Base-by-base conservation (phyloP, 139 green algal species). In the Gonium pectorale region DNA sequence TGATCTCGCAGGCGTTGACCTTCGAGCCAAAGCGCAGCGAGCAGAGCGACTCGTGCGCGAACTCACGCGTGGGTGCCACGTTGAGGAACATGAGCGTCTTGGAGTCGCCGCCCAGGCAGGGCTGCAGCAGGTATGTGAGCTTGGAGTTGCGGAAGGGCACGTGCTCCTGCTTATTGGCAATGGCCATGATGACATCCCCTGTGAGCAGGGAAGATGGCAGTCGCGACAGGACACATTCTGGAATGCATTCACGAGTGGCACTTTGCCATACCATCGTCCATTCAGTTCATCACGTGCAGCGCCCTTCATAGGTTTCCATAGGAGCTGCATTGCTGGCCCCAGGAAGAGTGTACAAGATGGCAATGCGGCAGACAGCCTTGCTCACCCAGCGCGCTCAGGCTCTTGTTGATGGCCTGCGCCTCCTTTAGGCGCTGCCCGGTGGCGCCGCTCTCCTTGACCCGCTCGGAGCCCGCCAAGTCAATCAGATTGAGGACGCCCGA, bases 51-150 rank as follows among this genome's bases (percentile, higher is more conserved):
- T 98, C 96, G 29, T 88, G 69, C 0, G 92, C 89, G 68, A 91
- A 95, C 60, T 94, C 87, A 17, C 71, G 56, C 0, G 89, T 87
- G 44, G 95, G 95, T 1, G 92, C 90, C 13, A 99, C 85, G 90
- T 98, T 98, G 84, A 98, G 94, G 93, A 98, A 98, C 96, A 99
- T 99, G 41, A 99, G 93, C 41, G 95, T 97, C 90, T 99, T 99
- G 56, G 94, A 89, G 75, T 97, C 94, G 29, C 94, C 94, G 2
- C 96, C 94, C 62, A 99, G 83, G 89, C 91, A 97, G 37, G 95
- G 95, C 94, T 97, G 93, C 81, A 96, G 85, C 67, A 98, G 90
- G 88, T 94, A 93, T 0, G 96, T 99, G 35, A 99, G 93, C 92
- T 98, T 98, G 86, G 89, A 96, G 94, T 99, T 98, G 82, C 96